These are phyloP conservation scores for Canna indica DNA, from an alignment of 176 grass and related monocot species.

Conservation along the genomic window DNA sequence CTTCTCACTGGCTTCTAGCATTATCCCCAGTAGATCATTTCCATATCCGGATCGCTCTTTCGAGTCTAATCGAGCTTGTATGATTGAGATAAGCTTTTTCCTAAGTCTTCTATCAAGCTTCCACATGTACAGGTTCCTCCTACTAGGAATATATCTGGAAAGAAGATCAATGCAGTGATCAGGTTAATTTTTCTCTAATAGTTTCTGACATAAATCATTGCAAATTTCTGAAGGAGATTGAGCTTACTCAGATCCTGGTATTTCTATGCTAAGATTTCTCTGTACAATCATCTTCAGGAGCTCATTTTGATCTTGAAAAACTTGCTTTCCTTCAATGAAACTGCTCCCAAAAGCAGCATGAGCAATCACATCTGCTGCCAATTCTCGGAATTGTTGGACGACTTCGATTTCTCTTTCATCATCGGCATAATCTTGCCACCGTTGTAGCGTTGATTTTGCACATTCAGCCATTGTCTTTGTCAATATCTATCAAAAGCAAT, in stretches of 20 bases:
- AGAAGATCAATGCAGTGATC: background rate
- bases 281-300: background rate
- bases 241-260: background rate
- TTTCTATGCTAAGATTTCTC: too few relatives aligned
- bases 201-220: background rate
- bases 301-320: background rate
- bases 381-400: background rate
- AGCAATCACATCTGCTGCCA: background rate
- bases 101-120: background rate
- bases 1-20: background rate
- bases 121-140: background rate
- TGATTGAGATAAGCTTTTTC: background rate
- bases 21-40: background rate
- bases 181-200: too few relatives aligned
- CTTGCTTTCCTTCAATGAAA: background rate
- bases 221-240: background rate
- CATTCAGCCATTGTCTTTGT: background rate
- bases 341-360: background rate
- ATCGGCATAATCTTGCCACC: background rate
- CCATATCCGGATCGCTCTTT: background rate
- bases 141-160: background rate
- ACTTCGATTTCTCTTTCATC: background rate
- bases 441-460: background rate
- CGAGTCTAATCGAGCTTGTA: background rate
- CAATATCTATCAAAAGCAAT: background rate